Conservation (phyloP, 2,329 filamentous ascomycete genomes). For the Xylaria sp. region DNA sequence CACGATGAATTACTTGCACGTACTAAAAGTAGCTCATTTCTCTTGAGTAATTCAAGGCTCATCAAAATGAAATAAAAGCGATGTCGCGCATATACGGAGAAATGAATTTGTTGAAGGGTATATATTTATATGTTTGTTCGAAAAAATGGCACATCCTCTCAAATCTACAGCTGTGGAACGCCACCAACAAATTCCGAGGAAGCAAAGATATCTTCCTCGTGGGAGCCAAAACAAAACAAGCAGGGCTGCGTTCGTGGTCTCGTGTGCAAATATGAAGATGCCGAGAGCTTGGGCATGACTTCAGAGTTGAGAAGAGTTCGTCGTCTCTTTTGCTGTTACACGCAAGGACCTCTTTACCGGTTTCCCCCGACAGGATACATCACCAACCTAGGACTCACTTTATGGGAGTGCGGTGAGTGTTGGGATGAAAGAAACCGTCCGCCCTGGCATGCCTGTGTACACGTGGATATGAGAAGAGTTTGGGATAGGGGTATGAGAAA, state of each 20-base stretch:
- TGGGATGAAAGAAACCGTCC: not conserved
- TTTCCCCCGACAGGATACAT: constrained; percentile 21
- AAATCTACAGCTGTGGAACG: constrained; percentile 16
- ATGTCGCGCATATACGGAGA: not conserved
- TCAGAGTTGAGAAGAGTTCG: constrained; percentile 30
- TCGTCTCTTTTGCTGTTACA: constrained; percentile 10
- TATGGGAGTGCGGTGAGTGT: not conserved
- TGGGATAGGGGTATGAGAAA: constrained; percentile 1
- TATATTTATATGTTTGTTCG: constrained; percentile 12
- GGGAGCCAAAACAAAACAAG: constrained; percentile 16
- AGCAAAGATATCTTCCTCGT: not conserved
- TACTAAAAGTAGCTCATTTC: not conserved
- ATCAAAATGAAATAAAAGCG: not conserved
- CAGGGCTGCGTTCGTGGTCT: constrained; percentile 7
- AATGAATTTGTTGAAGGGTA: not conserved
- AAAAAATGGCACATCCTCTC: not conserved
- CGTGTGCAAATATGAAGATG: constrained; percentile 19
- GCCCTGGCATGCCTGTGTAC: constrained; percentile 3
- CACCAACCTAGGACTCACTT: not conserved
- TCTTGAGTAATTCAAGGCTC: not conserved
- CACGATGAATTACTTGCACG: not conserved
- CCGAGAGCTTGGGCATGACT: constrained; percentile 6
- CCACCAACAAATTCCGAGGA: constrained; percentile 5
- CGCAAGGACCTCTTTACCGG: constrained; percentile 23
- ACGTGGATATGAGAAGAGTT: constrained; percentile 18